Conservation (phyloP, 176 grass and related monocot genomes). For the Carex scoparia region DNA sequence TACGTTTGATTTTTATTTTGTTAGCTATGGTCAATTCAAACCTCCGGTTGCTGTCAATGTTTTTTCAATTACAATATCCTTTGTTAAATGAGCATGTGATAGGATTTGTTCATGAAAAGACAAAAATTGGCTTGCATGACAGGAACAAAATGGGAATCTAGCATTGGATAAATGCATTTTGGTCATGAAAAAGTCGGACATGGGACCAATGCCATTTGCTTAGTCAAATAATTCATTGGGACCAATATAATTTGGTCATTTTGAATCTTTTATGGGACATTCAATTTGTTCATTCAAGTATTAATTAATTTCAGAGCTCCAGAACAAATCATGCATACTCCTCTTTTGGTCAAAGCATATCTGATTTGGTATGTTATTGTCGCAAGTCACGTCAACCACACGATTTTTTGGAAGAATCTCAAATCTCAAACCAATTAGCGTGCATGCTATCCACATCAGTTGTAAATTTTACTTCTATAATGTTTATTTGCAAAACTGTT, state of each 20-base stretch:
- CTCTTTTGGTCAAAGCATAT: background rate
- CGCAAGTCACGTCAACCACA: conserved; percentile 87
- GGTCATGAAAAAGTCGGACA: too few species aligned
- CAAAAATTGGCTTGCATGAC: too few species aligned
- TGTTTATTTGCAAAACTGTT: background rate
- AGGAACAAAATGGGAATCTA: too few species aligned
- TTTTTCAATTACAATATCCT: too few species aligned
- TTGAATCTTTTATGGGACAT: background rate
- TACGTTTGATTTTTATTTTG: too few species aligned
- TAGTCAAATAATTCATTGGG: background rate
- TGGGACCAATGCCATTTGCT: background rate
- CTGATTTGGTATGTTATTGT: background rate
- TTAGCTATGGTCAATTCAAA: too few species aligned
- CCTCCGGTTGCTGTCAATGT: too few species aligned
- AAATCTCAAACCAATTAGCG: conserved; percentile 83
- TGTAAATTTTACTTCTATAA: background rate
- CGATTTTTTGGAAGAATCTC: conserved; percentile 91
- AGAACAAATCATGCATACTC: background rate
- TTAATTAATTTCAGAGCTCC: background rate
- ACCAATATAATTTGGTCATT: background rate
- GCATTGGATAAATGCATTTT: too few species aligned
- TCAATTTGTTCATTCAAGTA: background rate
- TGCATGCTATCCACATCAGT: conserved; percentile 14
- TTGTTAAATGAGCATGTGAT: too few species aligned
- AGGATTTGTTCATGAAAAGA: too few species aligned